phyloP scores from a whole-genome alignment of 2,329 filamentous ascomycete genomes.

The Phaeophleospora eucalypticola region DNA sequence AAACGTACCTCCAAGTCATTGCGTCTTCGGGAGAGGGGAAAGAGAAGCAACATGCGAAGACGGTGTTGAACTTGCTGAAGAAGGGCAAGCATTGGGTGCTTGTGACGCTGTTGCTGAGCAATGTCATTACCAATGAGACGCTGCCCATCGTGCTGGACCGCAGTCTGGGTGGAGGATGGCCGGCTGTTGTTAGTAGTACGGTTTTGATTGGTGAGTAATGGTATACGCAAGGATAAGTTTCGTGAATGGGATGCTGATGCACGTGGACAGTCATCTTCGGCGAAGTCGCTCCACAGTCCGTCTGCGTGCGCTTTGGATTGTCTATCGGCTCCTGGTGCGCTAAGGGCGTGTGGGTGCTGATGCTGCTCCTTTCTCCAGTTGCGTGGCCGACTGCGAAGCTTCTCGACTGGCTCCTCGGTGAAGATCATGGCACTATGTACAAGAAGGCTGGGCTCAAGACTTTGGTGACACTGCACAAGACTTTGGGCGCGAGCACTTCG shows the following conservation, averaged over 20 bases:
- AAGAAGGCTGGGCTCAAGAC: slow-evolving; percentile 98
- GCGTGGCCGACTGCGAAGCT: slow-evolving; percentile 95
- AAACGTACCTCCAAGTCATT: slow-evolving; percentile 95
- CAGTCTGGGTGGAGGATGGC: slow-evolving; percentile 89
- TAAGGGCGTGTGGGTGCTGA: slow-evolving; percentile 77
- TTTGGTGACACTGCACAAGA: slow-evolving; percentile 89
- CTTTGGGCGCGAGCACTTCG: slow-evolving; percentile 72
- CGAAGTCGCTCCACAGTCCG: slow-evolving; percentile 90
- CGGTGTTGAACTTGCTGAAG: slow-evolving; percentile 73
- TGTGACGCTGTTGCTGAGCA: slow-evolving; percentile 87
- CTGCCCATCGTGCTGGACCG: slow-evolving; percentile 91
- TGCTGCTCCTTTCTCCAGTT: slow-evolving; percentile 86
- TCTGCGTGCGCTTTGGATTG: slow-evolving; percentile 93
- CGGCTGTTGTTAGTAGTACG: slow-evolving; percentile 89
- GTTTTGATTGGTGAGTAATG: slow-evolving; percentile 74
- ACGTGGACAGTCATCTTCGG: slow-evolving; percentile 79
- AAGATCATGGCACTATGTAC: slow-evolving; percentile 94
- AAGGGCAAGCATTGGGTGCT: slow-evolving; percentile 97
- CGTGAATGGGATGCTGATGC: slow-evolving; percentile 12
- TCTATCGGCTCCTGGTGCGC: slow-evolving; percentile 94
- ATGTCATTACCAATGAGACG: slow-evolving; percentile 97
- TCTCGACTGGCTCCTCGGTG: slow-evolving; percentile 85
- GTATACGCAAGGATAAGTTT: not conserved
- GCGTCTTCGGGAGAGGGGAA: slow-evolving; percentile 75
- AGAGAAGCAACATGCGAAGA: slow-evolving; percentile 81